A percentile compares a stretch with the other conserved stretches of the same genome.
phyloP scores from a whole-genome alignment of 2,329 filamentous ascomycete genomes.

The Pestalotiopsis sp. region DNA sequence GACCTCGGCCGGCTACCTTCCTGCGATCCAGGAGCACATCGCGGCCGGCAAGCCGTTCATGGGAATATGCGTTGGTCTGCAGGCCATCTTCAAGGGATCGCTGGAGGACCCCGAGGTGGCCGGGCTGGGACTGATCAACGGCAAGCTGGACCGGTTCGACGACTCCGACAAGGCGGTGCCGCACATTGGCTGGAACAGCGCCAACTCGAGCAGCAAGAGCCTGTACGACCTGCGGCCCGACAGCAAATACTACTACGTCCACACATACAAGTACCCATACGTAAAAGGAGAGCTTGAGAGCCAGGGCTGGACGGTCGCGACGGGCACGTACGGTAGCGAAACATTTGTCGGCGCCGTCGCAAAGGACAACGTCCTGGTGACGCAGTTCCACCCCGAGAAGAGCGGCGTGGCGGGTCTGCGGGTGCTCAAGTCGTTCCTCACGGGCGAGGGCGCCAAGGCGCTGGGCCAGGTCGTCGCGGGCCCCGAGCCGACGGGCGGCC shows the following conservation, averaged over 20 bases:
- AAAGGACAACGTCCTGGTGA: conserved; percentile 82
- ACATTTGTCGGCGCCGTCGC: conserved; percentile 91
- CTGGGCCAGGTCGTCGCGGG: conserved; percentile 41
- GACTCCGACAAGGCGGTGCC: conserved; percentile 85
- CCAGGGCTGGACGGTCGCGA: conserved; percentile 90
- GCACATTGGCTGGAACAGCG: conserved; percentile 98
- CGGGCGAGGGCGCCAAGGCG: conserved; percentile 63
- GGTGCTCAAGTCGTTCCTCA: conserved; percentile 82
- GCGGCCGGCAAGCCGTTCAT: conserved; percentile 94
- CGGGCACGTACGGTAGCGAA: conserved; percentile 83
- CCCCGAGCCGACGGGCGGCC: conserved; percentile 56
- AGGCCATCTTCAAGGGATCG: conserved; percentile 87
- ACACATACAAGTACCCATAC: conserved; percentile 89
- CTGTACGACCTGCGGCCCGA: conserved; percentile 79
- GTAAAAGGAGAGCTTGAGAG: conserved; percentile 71
- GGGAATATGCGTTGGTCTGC: conserved; percentile 93
- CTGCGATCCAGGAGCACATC: conserved; percentile 82
- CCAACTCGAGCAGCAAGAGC: conserved; percentile 59
- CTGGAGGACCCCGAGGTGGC: conserved; percentile 72
- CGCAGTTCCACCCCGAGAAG: conserved; percentile 98
- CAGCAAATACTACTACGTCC: conserved; percentile 99
- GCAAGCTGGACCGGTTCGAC: conserved; percentile 74
- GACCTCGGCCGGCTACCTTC: conserved; percentile 77
- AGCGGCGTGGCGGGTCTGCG: conserved; percentile 86
- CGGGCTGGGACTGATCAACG: conserved; percentile 77